Evolutionary conservation across 768 basidiomycete species (phyloP).

Genomic region (Rhodotorula taiwanensis): DNA sequence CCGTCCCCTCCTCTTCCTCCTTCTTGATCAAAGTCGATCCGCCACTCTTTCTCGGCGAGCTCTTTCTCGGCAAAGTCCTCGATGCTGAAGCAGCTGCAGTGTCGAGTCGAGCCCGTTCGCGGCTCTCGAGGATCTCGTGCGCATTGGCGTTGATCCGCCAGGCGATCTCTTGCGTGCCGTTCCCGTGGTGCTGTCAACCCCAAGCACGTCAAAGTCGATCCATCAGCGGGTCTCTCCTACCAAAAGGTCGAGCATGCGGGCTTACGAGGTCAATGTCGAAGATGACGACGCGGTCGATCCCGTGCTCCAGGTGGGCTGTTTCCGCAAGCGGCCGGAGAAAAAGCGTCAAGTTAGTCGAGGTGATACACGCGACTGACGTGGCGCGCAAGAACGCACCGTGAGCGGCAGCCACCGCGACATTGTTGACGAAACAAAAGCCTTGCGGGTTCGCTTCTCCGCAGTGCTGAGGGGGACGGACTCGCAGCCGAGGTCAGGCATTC

Average conservation of each 20-base stretch:
- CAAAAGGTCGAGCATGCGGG: too few species aligned
- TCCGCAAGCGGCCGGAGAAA: too few species aligned
- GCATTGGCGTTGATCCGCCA: conserved; percentile 68
- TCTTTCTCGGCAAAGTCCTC: conserved; percentile 27
- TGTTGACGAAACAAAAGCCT: conserved; percentile 94
- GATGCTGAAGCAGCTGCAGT: too few species aligned
- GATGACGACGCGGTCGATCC: conserved; percentile 69
- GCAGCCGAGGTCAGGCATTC: too few species aligned
- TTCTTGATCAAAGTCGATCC: conserved; percentile 11
- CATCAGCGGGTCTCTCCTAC: too few species aligned
- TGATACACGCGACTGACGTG: background rate
- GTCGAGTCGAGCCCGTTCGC: background rate
- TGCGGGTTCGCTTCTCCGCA: conserved; percentile 82
- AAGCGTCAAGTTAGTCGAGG: background rate
- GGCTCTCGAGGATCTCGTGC: conserved; percentile 10
- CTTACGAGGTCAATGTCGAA: conserved; percentile 73
- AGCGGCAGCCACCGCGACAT: conserved; percentile 80
- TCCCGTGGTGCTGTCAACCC: conserved; percentile 52
- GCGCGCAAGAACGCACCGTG: conserved; percentile 57
- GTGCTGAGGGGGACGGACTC: conserved; percentile 61
- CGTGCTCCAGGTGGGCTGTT: conserved; percentile 73
- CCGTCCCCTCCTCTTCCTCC: conserved; percentile 43
- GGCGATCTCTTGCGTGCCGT: conserved; percentile 84
- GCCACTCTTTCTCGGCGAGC: background rate
- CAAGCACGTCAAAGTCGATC: background rate